These are phyloP conservation scores for Phellopilus nigrolimitatus DNA, from an alignment of 1,284 basidiomycete genomes.

Conservation along the genomic window DNA sequence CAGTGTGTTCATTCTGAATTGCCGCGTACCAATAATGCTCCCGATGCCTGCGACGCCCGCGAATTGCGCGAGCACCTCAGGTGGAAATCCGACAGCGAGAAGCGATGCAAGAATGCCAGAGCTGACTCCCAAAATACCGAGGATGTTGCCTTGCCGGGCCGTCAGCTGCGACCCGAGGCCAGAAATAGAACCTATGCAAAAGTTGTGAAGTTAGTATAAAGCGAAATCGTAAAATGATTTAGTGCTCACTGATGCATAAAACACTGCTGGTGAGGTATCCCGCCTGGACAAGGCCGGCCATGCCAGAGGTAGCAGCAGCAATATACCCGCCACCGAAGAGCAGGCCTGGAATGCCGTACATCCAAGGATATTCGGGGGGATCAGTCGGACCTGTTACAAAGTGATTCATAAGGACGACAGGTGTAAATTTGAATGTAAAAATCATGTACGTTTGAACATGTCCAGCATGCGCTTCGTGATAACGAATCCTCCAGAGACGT, in stretches of 20 bases:
- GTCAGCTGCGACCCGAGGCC: slow-evolving; percentile 72
- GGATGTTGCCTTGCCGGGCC: slow-evolving; percentile 76
- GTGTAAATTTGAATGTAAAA: slow-evolving; percentile 7
- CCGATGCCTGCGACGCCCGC: slow-evolving; percentile 70
- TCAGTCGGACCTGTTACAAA: slow-evolving; percentile 58
- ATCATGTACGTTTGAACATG: slow-evolving; percentile 76
- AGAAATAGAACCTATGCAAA: slow-evolving; percentile 57
- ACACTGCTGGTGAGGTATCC: slow-evolving; percentile 79
- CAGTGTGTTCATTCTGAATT: too few relatives aligned
- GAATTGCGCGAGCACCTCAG: slow-evolving; percentile 71
- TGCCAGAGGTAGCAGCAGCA: slow-evolving; percentile 73
- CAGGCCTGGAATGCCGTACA: slow-evolving; percentile 72
- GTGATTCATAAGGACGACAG: slow-evolving; percentile 7
- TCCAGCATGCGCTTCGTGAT: slow-evolving; percentile 86
- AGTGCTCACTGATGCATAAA: slow-evolving; percentile 67
- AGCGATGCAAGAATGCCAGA: slow-evolving; percentile 77
- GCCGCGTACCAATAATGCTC: slow-evolving; percentile 47
- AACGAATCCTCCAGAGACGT: slow-evolving; percentile 80
- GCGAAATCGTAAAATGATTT: not conserved
- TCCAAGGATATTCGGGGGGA: slow-evolving; percentile 80
- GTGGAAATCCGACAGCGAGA: slow-evolving; percentile 74
- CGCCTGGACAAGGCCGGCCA: slow-evolving; percentile 81
- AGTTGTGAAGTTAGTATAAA: not conserved
- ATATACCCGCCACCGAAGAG: slow-evolving; percentile 80
- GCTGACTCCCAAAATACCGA: slow-evolving; percentile 77